These are phyloP conservation scores for Wickerhamia fluorescens DNA, from an alignment of 805 yeast species.

Conservation along the genomic window DNA sequence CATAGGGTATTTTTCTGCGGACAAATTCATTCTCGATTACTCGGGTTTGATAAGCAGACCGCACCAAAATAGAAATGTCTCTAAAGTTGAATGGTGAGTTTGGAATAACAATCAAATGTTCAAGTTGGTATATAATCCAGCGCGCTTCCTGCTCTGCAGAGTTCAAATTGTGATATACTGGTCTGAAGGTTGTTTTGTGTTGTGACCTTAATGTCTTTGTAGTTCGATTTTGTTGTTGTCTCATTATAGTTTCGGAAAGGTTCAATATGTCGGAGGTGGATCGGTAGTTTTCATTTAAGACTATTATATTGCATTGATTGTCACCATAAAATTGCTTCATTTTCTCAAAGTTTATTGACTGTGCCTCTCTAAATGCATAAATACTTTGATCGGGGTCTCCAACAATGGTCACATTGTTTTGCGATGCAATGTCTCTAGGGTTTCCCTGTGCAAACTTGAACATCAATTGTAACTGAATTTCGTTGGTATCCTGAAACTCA, in stretches of 20 bases:
- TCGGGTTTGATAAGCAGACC: constrained; percentile 58
- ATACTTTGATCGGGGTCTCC: constrained; percentile 98
- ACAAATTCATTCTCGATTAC: constrained; percentile 59
- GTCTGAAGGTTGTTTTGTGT: constrained; percentile 33
- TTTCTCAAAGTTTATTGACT: constrained; percentile 52
- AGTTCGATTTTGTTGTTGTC: constrained; percentile 46
- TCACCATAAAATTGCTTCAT: constrained; percentile 39
- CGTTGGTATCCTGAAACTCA: constrained; percentile 91
- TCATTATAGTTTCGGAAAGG: constrained; percentile 59
- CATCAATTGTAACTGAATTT: constrained; percentile 66
- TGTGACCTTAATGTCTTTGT: constrained; percentile 43
- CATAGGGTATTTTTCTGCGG: constrained; percentile 52
- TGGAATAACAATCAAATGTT: constrained; percentile 40
- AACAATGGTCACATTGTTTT: constrained; percentile 69
- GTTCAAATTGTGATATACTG: constrained; percentile 36
- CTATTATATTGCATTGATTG: constrained; percentile 19
- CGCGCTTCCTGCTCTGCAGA: constrained; percentile 50
- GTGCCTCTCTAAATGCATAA: constrained; percentile 82
- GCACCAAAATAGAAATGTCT: constrained; percentile 69
- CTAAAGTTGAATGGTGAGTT: constrained; percentile 34
- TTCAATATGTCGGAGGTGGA: constrained; percentile 64
- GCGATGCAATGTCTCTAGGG: constrained; percentile 21
- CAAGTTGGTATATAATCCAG: constrained; percentile 50
- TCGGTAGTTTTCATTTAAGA: constrained; percentile 68
- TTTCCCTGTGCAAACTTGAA: constrained; percentile 34